A percentile compares a stretch with the other conserved stretches of the same genome.
Evolutionary conservation across 1,284 basidiomycete species (phyloP).

Genomic region (Trametes polyzona): DNA sequence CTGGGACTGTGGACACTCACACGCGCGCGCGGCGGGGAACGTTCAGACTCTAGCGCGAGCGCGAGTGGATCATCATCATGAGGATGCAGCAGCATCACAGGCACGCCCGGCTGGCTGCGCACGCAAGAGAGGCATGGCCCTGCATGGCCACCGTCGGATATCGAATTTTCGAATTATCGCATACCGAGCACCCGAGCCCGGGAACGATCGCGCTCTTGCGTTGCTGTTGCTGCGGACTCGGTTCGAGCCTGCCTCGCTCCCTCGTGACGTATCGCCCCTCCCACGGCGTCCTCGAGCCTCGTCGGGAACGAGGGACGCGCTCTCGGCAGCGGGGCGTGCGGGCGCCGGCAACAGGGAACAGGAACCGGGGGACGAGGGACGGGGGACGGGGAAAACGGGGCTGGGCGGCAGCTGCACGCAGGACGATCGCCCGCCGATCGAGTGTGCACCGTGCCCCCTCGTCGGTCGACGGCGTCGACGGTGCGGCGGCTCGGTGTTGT

Average conservation of each 20-base stretch:
- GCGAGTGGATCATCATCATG: not conserved
- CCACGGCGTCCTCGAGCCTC: conserved; percentile 4
- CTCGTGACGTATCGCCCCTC: conserved; percentile 4
- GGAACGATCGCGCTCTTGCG: not conserved
- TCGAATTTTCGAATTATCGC: too few species aligned
- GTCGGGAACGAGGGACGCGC: not conserved
- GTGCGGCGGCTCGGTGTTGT: not conserved
- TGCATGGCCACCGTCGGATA: not conserved
- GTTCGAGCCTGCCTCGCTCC: not conserved
- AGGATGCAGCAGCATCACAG: too few species aligned
- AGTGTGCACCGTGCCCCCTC: conserved; percentile 1
- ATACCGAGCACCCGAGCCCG: too few species aligned
- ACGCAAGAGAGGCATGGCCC: too few species aligned
- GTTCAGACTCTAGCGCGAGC: too few species aligned
- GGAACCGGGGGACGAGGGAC: not conserved
- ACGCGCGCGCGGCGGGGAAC: too few species aligned
- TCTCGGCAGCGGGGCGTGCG: not conserved
- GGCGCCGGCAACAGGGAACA: not conserved
- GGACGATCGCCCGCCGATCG: conserved; percentile 28
- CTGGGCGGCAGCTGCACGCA: conserved; percentile 9
- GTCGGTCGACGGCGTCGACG: not conserved
- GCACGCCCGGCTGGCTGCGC: not conserved
- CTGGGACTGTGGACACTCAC: too few species aligned
- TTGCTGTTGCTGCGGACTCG: too few species aligned
- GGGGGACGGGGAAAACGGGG: not conserved